phyloP scores from a whole-genome alignment of 495 filamentous ascomycete genomes.

The Penicillium pancosmium region DNA sequence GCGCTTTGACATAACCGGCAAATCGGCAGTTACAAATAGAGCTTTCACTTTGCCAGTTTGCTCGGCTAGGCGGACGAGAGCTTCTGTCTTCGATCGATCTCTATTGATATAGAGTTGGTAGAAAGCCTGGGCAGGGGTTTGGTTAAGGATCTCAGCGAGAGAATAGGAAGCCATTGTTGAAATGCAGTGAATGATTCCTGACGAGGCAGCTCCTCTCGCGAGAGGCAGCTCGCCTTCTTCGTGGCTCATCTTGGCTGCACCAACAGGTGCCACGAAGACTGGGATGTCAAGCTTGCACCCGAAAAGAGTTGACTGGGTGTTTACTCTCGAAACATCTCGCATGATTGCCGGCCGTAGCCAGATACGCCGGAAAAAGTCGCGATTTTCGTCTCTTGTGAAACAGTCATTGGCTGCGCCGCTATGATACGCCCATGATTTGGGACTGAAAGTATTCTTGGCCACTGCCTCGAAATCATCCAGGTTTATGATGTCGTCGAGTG shows the following conservation, averaged over 20 bases:
- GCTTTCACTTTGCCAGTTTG: slow-evolving; percentile 46
- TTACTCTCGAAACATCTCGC: slow-evolving; percentile 57
- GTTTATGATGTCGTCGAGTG: slow-evolving; percentile 13
- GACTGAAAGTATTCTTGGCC: slow-evolving; percentile 54
- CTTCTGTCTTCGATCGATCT: slow-evolving; percentile 58
- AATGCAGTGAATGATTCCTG: slow-evolving; percentile 51
- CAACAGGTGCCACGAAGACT: slow-evolving; percentile 62
- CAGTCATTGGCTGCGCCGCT: slow-evolving; percentile 72
- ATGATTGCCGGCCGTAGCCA: slow-evolving; percentile 70
- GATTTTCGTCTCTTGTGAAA: slow-evolving; percentile 55
- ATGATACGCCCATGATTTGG: slow-evolving; percentile 75
- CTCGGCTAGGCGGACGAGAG: slow-evolving; percentile 45
- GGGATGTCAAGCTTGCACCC: slow-evolving; percentile 62
- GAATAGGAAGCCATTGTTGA: slow-evolving; percentile 58
- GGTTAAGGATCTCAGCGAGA: slow-evolving; percentile 55
- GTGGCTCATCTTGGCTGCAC: slow-evolving; percentile 65
- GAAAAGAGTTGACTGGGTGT: slow-evolving; percentile 56
- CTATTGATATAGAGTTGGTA: slow-evolving; percentile 78
- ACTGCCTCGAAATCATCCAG: slow-evolving; percentile 65
- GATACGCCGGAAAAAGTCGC: slow-evolving; percentile 53
- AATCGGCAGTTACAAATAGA: slow-evolving; percentile 81
- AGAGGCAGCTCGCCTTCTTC: slow-evolving; percentile 65
- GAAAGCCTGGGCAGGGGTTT: slow-evolving; percentile 40
- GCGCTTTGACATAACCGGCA: slow-evolving; percentile 80
- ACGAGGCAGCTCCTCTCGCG: slow-evolving; percentile 50